Percentiles rank a stretch among this genome's conserved stretches.
These are phyloP conservation scores for Chaetomium globosum DNA, from an alignment of 2,329 filamentous ascomycete genomes.

Conservation along the genomic window DNA sequence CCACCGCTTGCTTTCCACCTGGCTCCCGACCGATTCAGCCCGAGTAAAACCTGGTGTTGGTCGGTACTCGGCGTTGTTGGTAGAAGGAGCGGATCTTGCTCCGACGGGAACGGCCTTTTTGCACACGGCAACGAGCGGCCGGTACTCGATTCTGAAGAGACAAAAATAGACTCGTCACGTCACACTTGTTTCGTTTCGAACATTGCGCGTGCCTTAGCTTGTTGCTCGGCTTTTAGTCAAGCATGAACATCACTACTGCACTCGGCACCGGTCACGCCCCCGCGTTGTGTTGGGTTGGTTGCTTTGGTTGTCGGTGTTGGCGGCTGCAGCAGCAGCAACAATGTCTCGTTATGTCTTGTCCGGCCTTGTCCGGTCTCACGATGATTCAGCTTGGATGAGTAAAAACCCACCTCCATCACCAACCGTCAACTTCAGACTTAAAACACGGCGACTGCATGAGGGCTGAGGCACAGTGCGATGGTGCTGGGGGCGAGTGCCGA, in stretches of 20 bases:
- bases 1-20: not conserved
- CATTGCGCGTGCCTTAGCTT: not conserved
- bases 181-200: not conserved
- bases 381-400: not conserved
- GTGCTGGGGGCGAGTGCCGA: not conserved
- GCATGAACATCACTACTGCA: not conserved
- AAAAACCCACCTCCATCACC: not conserved
- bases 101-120: not conserved
- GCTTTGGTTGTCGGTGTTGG: not conserved
- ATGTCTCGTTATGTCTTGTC: not conserved
- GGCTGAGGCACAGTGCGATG: not conserved
- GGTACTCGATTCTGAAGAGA: not conserved
- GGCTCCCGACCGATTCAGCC: conserved; percentile 3
- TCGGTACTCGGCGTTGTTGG: conserved; percentile 5
- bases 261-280: not conserved
- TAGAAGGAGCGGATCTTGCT: not conserved
- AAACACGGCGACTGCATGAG: not conserved
- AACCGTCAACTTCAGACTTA: not conserved
- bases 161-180: conserved; percentile 1
- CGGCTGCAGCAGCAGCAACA: not conserved
- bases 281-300: not conserved
- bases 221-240: not conserved
- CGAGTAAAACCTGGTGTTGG: conserved; percentile 1
- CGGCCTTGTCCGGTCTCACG: not conserved
- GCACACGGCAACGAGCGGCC: not conserved